These are phyloP conservation scores for Bremia lactucae DNA, from an alignment of 352 stramenopile genomes.

Conservation along the genomic window DNA sequence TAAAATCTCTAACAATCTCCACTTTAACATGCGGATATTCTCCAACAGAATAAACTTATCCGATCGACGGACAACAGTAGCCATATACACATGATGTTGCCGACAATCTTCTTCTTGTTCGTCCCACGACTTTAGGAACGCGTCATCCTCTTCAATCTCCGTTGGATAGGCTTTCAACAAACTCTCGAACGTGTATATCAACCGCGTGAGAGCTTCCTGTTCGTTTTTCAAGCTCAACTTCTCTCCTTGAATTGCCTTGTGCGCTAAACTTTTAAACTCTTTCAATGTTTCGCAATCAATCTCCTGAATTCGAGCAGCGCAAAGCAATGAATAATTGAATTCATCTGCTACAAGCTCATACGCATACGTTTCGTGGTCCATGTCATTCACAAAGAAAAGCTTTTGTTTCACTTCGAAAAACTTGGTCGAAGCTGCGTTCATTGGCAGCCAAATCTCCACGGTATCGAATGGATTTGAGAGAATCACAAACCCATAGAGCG, in stretches of 20 bases:
- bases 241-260: slow-evolving; percentile 43
- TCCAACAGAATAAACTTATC: slow-evolving; percentile 55
- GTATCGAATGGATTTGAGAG: slow-evolving; percentile 55
- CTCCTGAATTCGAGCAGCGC: slow-evolving; percentile 49
- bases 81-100: slow-evolving; percentile 56
- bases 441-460: slow-evolving; percentile 64
- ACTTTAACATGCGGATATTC: slow-evolving; percentile 64
- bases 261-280: slow-evolving; percentile 25
- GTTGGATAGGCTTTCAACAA: slow-evolving; percentile 42
- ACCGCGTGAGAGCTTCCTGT: slow-evolving; percentile 28
- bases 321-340: slow-evolving; percentile 55
- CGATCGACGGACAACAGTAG: slow-evolving; percentile 34
- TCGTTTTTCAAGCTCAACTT: slow-evolving; percentile 48
- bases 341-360: slow-evolving; percentile 60
- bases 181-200: slow-evolving; percentile 55
- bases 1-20: slow-evolving; percentile 47
- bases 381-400: slow-evolving; percentile 32
- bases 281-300: slow-evolving; percentile 39
- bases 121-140: slow-evolving; percentile 21
- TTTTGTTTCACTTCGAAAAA: slow-evolving; percentile 37
- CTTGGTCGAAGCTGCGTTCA: slow-evolving; percentile 35
- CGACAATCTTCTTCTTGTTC: no score
- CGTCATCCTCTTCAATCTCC: slow-evolving; percentile 34
- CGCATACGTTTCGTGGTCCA: slow-evolving; percentile 46
- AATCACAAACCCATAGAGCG: slow-evolving; percentile 74